Percentiles rank a stretch among this genome's conserved stretches.
phyloP scores from a whole-genome alignment of 345 rosid genomes.

The Clausena lansium region DNA sequence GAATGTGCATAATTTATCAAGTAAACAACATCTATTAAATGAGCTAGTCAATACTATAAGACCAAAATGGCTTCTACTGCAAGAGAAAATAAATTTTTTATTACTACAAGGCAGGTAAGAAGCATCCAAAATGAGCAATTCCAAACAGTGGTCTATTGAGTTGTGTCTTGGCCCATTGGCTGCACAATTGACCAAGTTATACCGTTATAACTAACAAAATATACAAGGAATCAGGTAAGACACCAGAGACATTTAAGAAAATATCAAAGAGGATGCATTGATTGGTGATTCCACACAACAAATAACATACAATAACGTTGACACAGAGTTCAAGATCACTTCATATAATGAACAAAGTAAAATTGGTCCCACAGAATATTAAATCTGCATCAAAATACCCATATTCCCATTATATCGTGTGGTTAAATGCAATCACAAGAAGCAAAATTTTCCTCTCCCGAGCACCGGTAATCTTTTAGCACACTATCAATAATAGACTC shows the following conservation, averaged over 20 bases:
- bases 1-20: background rate
- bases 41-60: background rate
- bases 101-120: background rate
- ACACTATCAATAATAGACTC: background rate
- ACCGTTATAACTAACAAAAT: background rate
- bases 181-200: background rate
- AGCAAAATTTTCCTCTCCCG: background rate
- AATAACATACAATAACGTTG: background rate
- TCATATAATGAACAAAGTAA: background rate
- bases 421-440: slow-evolving; percentile 1
- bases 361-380: background rate
- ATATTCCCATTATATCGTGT: background rate
- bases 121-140: background rate
- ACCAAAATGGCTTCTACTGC: background rate
- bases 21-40: background rate
- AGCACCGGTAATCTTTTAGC: background rate
- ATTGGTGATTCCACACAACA: background rate
- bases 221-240: background rate
- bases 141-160: background rate
- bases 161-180: background rate
- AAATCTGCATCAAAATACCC: background rate
- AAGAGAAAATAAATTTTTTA: background rate
- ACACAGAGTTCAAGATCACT: background rate
- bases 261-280: background rate
- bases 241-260: background rate